phyloP scores from a whole-genome alignment of 306 rosid genomes.

The Erythrophleum fordii region DNA sequence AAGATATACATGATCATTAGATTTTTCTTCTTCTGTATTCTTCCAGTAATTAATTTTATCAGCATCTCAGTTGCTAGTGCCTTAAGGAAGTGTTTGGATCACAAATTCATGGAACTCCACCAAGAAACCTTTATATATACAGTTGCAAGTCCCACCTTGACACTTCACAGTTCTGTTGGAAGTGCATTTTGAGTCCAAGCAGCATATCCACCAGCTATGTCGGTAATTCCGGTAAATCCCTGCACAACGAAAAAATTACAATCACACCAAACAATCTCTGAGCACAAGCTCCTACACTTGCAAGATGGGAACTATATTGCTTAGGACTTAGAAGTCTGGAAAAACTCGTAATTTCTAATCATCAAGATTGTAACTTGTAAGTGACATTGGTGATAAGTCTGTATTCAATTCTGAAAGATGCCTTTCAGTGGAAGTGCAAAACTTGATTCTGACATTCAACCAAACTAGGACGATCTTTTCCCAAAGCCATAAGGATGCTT shows the following conservation, averaged over 20 bases:
- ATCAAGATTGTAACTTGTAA: neutral
- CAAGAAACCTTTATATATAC: constrained; percentile 30
- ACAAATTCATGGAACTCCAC: neutral
- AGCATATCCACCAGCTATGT: constrained; percentile 91
- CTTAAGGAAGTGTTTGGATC: neutral
- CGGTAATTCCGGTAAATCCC: constrained; percentile 82
- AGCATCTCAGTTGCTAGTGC: neutral
- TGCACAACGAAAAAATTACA: constrained; percentile 29
- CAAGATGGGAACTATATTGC: too few species aligned
- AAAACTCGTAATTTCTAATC: neutral
- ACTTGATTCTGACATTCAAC: constrained; percentile 31
- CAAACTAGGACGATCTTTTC: constrained; percentile 29
- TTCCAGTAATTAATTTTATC: neutral
- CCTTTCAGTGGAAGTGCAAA: constrained; percentile 1
- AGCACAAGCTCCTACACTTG: too few species aligned
- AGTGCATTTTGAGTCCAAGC: constrained; percentile 82
- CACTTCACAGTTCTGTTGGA: constrained; percentile 63
- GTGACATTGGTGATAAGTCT: neutral
- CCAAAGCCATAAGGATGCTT: neutral
- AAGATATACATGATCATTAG: neutral
- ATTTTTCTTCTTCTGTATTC: neutral
- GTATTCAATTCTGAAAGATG: neutral
- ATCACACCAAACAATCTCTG: neutral
- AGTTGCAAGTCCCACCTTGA: constrained; percentile 22
- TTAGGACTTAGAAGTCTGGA: too few species aligned